Evolutionary conservation across 352 stramenopile species (phyloP), one percentile per base, ranked within the genome.

Genomic region (Phytopythium boreale): DNA sequence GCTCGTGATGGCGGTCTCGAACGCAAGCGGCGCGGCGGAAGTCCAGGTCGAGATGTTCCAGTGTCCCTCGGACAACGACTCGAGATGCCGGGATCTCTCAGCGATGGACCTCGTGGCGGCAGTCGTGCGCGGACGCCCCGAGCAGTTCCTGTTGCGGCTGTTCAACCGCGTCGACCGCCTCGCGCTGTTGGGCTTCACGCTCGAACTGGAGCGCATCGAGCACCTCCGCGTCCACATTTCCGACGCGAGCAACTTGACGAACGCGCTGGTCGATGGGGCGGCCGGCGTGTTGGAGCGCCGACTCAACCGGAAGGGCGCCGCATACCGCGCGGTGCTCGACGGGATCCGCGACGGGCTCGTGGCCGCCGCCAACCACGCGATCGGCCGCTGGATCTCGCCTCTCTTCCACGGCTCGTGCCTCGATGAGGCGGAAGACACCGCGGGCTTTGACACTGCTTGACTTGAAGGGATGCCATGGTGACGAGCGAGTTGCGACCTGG

Each of bases 361-460:
- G 36, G 56, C 41, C n/a, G 4, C 56, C 1, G 27, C 56, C 6
- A 61, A 61, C 56, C 39, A 31, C 26, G 41, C 37, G 37, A 41
- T 61, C 17, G 56, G 37, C 43, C 37, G 41, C 24, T 61, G 37
- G 56, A 37, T 61, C 37, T 49, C 56, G 17, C 56, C 41, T 24
- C 27, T 51, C 34, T 43, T 61, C 24, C 56, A 41, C 26, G 56
- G 56, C 27, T 61, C 56, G 39, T 61, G 56, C 24, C 26, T 61
- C 4, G 56, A 61, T 2, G 56, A 61, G 2, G 14, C 24, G 4
- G 12, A 61, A 34, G 29, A 34, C 29, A 7, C 29, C 29, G 29
- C 29, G 4, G 7, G 29, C 7, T 8, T 34, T 34, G 29, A 34
- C 29, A 7, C 29, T 34, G 3, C 7, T 7, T 34, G 29, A 34